A percentile compares a stretch with the other conserved stretches of the same genome.
These are phyloP conservation scores for Acer negundo DNA, from an alignment of 345 rosid genomes.

Conservation along the genomic window DNA sequence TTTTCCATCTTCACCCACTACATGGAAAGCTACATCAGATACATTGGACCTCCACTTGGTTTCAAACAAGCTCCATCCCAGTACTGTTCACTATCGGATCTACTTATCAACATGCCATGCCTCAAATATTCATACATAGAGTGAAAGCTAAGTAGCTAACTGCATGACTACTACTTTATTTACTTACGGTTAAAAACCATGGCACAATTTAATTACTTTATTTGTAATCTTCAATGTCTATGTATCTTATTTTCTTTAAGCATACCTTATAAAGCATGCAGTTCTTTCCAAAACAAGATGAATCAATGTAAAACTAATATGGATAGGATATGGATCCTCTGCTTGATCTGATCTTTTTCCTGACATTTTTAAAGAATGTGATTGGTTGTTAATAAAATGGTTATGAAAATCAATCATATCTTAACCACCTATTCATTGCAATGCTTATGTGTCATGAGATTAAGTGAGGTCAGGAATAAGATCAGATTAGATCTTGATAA, in stretches of 20 bases:
- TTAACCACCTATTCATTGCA: no score
- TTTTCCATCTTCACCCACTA: conserved; percentile 6
- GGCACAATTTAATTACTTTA: neutral
- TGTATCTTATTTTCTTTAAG: neutral
- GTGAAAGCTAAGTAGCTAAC: neutral
- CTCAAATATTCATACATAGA: neutral
- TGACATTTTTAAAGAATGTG: no score
- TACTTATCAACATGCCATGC: neutral
- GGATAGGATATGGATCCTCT: no score
- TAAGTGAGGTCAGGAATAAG: no score
- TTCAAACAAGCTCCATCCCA: neutral
- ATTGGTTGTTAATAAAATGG: no score
- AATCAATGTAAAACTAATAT: neutral
- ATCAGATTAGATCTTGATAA: neutral
- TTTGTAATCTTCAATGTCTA: neutral
- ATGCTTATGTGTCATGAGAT: no score
- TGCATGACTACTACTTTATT: neutral
- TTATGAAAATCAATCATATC: no score
- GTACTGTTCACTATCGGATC: neutral
- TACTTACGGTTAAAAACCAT: neutral
- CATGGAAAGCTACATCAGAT: neutral
- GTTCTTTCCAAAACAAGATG: neutral
- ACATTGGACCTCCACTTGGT: neutral
- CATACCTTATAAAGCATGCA: neutral
- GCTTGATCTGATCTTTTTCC: no score